phyloP scores from a whole-genome alignment of 352 stramenopile genomes.

The Globisporangium alternatum region DNA sequence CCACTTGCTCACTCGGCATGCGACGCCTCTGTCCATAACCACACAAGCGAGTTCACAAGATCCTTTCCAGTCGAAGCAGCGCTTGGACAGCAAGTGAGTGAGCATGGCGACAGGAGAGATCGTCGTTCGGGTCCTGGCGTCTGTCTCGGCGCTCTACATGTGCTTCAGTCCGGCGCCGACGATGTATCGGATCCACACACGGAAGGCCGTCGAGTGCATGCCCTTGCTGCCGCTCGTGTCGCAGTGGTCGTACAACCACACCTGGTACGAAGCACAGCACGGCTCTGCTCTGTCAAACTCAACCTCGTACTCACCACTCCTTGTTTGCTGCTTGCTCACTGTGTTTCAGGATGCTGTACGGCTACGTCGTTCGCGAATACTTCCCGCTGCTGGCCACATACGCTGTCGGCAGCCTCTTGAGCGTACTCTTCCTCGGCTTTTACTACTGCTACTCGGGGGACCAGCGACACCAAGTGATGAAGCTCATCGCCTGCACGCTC shows the following conservation, averaged over 20 bases:
- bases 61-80: neutral
- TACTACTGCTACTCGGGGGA: slow-evolving; percentile 38
- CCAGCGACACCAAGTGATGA: slow-evolving; percentile 17
- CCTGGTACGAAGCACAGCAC: slow-evolving; percentile 27
- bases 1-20: neutral
- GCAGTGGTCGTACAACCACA: slow-evolving; percentile 45
- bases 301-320: neutral
- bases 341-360: slow-evolving; percentile 33
- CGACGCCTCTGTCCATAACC: neutral
- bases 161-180: slow-evolving; percentile 33
- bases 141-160: slow-evolving; percentile 39
- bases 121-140: slow-evolving; percentile 36
- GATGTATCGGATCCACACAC: slow-evolving; percentile 31
- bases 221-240: slow-evolving; percentile 34
- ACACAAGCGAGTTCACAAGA: neutral
- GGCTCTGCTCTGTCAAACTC: neutral
- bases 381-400: slow-evolving; percentile 51
- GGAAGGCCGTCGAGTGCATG: slow-evolving; percentile 26
- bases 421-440: slow-evolving; percentile 38
- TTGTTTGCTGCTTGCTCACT: neutral
- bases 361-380: slow-evolving; percentile 36
- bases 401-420: slow-evolving; percentile 32
- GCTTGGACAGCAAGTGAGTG: neutral
- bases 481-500: slow-evolving; percentile 14
- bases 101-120: slow-evolving; percentile 16